Evolutionary conservation across 306 rosid species (phyloP).

Genomic region (Nissolia schottii): DNA sequence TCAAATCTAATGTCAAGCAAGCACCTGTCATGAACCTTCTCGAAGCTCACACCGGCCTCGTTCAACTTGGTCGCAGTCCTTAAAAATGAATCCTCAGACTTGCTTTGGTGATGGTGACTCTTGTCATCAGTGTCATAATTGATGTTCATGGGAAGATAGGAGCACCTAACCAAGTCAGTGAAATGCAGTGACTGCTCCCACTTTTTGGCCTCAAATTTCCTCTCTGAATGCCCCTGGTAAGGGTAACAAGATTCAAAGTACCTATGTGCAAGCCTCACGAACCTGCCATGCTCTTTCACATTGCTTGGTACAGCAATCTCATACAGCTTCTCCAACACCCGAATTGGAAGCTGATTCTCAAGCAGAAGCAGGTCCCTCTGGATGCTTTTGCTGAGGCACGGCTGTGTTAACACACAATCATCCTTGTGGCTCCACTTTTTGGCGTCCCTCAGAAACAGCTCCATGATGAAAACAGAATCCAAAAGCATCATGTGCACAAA

Average conservation of each 20-base stretch:
- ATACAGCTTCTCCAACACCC: slow-evolving; percentile 31
- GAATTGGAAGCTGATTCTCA: slow-evolving; percentile 57
- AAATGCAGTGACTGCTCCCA: slow-evolving; percentile 34
- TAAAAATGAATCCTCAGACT: background rate
- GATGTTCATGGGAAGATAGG: slow-evolving; percentile 21
- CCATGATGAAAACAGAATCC: slow-evolving; percentile 34
- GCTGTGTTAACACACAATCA: slow-evolving; percentile 33
- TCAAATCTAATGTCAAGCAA: slow-evolving; percentile 26
- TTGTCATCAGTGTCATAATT: background rate
- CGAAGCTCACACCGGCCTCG: slow-evolving; percentile 37
- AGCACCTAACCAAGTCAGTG: slow-evolving; percentile 42
- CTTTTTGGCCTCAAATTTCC: background rate
- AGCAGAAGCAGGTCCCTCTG: slow-evolving; percentile 38
- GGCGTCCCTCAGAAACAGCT: slow-evolving; percentile 27
- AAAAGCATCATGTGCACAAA: slow-evolving; percentile 25
- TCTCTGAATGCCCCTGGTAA: background rate
- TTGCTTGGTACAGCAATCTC: slow-evolving; percentile 1
- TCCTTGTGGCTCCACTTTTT: background rate
- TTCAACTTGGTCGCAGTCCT: slow-evolving; percentile 32
- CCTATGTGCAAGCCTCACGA: slow-evolving; percentile 18
- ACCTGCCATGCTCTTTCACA: background rate
- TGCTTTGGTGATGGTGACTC: background rate
- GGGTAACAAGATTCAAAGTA: slow-evolving; percentile 21
- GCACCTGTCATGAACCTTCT: background rate
- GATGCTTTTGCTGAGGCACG: slow-evolving; percentile 38